Conservation (phyloP, 1,284 basidiomycete genomes). For the Calocybe gambosa region DNA sequence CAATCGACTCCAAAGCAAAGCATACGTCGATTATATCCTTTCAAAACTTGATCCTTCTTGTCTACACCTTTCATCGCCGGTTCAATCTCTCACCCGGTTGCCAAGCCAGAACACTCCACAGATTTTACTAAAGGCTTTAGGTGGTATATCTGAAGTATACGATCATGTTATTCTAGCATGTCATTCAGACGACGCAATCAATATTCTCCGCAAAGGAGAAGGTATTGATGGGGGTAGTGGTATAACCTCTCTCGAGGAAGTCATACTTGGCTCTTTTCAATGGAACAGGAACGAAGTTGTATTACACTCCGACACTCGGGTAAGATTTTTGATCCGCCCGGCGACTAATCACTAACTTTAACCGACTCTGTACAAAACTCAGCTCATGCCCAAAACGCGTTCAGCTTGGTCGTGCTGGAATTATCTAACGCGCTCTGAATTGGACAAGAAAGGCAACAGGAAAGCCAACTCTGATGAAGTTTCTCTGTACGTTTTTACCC, state of each 20-base stretch:
- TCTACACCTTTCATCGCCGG: conserved; percentile 57
- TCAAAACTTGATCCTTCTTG: conserved; percentile 44
- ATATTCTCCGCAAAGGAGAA: conserved; percentile 51
- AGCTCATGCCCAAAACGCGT: conserved; percentile 60
- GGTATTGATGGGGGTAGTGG: conserved; percentile 21
- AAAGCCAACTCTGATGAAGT: conserved; percentile 55
- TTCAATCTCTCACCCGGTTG: conserved; percentile 33
- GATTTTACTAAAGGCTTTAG: conserved; percentile 38
- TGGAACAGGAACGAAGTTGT: conserved; percentile 73
- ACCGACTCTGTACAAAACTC: neutral
- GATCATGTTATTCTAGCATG: conserved; percentile 76
- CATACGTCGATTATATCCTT: conserved; percentile 65
- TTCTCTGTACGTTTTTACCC: conserved; percentile 46
- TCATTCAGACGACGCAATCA: conserved; percentile 65
- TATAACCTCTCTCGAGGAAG: conserved; percentile 48
- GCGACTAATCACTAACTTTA: no score
- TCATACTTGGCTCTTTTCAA: conserved; percentile 51
- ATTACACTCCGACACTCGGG: conserved; percentile 59
- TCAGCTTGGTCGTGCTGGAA: conserved; percentile 74
- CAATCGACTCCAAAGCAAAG: conserved; percentile 33
- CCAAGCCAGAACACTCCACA: conserved; percentile 15
- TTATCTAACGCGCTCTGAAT: conserved; percentile 52
- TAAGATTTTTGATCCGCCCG: conserved; percentile 25
- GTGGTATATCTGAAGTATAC: conserved; percentile 40
- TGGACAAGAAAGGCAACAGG: conserved; percentile 28